Conservation (phyloP, 106 monocot genomes). For the Acorus gramineus region DNA sequence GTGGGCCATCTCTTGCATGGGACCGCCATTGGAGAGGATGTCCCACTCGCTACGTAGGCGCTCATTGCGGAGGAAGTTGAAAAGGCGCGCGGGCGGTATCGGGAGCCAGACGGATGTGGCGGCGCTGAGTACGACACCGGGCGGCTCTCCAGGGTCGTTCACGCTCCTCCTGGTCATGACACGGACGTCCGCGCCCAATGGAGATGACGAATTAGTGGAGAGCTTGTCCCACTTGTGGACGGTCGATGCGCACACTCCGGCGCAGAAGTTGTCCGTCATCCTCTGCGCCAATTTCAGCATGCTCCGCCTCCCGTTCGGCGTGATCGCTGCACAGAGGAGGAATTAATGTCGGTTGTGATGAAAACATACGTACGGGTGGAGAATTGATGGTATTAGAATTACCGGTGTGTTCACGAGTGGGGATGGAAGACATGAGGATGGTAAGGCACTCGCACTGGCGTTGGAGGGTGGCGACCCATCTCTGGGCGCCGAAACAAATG, state of each 20-base stretch:
- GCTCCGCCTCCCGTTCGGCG: constrained; percentile 38
- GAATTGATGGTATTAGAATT: neutral
- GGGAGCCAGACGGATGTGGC: constrained; percentile 85
- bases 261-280: constrained; percentile 81
- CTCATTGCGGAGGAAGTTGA: constrained; percentile 80
- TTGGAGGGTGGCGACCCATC: constrained; percentile 66
- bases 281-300: constrained; percentile 65
- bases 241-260: constrained; percentile 72
- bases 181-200: constrained; percentile 57
- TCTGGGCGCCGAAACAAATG: constrained; percentile 49
- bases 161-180: constrained; percentile 84
- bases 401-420: constrained; percentile 32
- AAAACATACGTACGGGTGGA: neutral
- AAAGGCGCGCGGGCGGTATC: constrained; percentile 39
- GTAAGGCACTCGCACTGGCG: constrained; percentile 65
- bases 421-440: constrained; percentile 52
- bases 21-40: constrained; percentile 80
- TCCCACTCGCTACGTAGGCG: constrained; percentile 80
- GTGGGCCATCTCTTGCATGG: constrained; percentile 92
- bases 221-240: constrained; percentile 63
- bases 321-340: constrained; percentile 27
- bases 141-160: constrained; percentile 75
- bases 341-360: no score
- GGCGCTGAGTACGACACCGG: constrained; percentile 80
- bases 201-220: constrained; percentile 5